Conservation (phyloP, 176 grass and related monocot genomes). For the Musa itinerans region DNA sequence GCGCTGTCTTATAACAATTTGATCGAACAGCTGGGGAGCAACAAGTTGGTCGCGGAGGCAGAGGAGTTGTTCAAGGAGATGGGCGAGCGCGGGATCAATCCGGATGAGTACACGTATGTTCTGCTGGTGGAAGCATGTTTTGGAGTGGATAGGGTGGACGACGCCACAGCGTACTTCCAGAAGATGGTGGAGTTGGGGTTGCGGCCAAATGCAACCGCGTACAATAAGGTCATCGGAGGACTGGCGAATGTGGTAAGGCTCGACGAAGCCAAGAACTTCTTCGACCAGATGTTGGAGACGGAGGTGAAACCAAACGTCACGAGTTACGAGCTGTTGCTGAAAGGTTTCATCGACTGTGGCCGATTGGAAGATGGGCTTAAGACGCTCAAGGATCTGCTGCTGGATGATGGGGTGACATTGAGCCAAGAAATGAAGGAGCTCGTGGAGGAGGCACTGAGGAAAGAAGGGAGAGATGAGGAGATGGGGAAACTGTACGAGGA, state of each 20-base stretch:
- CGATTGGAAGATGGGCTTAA: conserved; percentile 35
- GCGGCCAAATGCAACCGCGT: conserved; percentile 46
- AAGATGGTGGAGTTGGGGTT: conserved; percentile 54
- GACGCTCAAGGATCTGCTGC: conserved; percentile 38
- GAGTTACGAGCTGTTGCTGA: conserved; percentile 56
- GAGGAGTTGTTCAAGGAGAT: conserved; percentile 61
- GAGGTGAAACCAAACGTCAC: conserved; percentile 34
- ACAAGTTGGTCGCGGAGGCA: conserved; percentile 28
- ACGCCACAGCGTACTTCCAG: conserved; percentile 56
- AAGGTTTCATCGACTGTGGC: conserved; percentile 28
- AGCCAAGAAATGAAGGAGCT: conserved; percentile 58
- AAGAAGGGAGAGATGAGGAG: conserved; percentile 52
- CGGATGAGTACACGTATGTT: conserved; percentile 46
- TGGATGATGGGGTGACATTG: conserved; percentile 51
- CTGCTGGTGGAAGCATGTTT: conserved; percentile 64
- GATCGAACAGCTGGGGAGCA: conserved; percentile 46
- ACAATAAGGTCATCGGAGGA: conserved; percentile 43
- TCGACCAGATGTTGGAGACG: conserved; percentile 54
- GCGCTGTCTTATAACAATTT: conserved; percentile 63
- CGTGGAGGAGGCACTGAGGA: conserved; percentile 37
- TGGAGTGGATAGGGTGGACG: conserved; percentile 31
- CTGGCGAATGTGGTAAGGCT: conserved; percentile 30
- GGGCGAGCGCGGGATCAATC: conserved; percentile 16
- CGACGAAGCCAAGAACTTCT: conserved; percentile 50
- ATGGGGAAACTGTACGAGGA: conserved; percentile 57